A percentile compares a stretch with the other conserved stretches of the same genome.
These are phyloP conservation scores for Physcia stellaris DNA, from an alignment of 495 filamentous ascomycete genomes.

Conservation along the genomic window DNA sequence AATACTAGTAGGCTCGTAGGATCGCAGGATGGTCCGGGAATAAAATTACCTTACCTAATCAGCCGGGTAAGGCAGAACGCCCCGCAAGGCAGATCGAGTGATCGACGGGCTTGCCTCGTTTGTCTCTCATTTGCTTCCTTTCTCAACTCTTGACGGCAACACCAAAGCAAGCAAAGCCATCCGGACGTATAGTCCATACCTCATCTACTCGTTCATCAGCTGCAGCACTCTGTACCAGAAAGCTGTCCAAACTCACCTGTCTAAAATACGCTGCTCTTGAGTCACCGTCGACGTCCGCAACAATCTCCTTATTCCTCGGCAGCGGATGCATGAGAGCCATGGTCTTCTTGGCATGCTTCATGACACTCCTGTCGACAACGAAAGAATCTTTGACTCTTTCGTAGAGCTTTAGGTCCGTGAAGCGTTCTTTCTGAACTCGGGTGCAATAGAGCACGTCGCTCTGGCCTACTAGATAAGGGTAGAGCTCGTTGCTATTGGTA, in stretches of 20 bases:
- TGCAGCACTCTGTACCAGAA: background rate
- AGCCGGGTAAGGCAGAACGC: too few species aligned
- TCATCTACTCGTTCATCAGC: conserved; percentile 50
- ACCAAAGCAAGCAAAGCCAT: conserved; percentile 94
- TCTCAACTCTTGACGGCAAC: conserved; percentile 50
- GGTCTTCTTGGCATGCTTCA: conserved; percentile 78
- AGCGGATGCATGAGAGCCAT: conserved; percentile 94
- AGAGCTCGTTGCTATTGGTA: conserved; percentile 61
- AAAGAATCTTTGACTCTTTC: conserved; percentile 78
- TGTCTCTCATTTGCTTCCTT: too few species aligned
- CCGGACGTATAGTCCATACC: conserved; percentile 91
- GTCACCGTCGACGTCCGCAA: conserved; percentile 94
- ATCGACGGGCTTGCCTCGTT: too few species aligned
- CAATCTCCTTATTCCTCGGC: conserved; percentile 81
- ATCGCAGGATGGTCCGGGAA: too few species aligned
- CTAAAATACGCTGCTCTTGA: conserved; percentile 94
- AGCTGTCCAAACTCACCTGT: conserved; percentile 57
- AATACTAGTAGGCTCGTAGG: too few species aligned
- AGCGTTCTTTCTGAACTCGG: conserved; percentile 90
- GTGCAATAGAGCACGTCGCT: conserved; percentile 94
- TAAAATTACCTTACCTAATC: too few species aligned
- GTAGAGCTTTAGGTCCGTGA: conserved; percentile 62
- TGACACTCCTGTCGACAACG: conserved; percentile 75
- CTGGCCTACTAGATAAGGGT: conserved; percentile 65
- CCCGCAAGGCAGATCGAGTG: too few species aligned